These are phyloP conservation scores for Calocybe gangraenosa DNA, from an alignment of 768 basidiomycete species.

Conservation along the genomic window DNA sequence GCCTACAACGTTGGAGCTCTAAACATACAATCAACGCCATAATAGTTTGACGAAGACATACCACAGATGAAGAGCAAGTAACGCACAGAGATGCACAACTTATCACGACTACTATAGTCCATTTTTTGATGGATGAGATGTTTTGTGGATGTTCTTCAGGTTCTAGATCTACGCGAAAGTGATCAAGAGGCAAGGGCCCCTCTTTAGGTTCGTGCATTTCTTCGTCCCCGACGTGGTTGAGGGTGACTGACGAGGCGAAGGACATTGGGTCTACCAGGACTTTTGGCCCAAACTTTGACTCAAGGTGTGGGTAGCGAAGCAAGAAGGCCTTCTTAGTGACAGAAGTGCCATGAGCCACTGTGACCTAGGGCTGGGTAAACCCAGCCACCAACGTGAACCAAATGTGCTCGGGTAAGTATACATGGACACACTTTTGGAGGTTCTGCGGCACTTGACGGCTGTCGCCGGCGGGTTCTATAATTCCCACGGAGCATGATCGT, in stretches of 20 bases:
- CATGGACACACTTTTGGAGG: not conserved
- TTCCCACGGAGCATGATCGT: too few species aligned
- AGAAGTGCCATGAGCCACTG: conserved; percentile 5
- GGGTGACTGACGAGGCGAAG: conserved; percentile 9
- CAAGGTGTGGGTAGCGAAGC: conserved; percentile 6
- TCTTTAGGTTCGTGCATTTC: conserved; percentile 4
- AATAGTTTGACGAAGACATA: conserved; percentile 24
- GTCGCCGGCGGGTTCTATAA: conserved; percentile 10
- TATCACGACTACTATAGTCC: conserved; percentile 44
- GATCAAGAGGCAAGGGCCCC: conserved; percentile 4
- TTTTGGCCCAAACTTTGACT: not conserved
- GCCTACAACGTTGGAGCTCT: conserved; percentile 32
- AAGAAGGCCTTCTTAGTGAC: conserved; percentile 2
- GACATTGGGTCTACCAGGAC: conserved; percentile 6
- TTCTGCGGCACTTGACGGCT: conserved; percentile 7
- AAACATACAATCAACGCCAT: not conserved
- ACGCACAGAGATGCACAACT: conserved; percentile 45
- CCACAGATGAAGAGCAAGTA: conserved; percentile 55
- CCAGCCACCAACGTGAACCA: not conserved
- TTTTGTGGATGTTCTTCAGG: conserved; percentile 38
- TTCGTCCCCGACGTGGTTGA: conserved; percentile 4
- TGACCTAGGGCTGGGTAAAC: conserved; percentile 10
- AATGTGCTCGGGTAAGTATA: conserved; percentile 1
- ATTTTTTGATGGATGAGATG: conserved; percentile 37
- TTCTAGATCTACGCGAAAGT: conserved; percentile 34